Percentiles rank a stretch among this genome's conserved stretches.
phyloP scores from a whole-genome alignment of 2,329 filamentous ascomycete species.

The Pyricularia grisea region DNA sequence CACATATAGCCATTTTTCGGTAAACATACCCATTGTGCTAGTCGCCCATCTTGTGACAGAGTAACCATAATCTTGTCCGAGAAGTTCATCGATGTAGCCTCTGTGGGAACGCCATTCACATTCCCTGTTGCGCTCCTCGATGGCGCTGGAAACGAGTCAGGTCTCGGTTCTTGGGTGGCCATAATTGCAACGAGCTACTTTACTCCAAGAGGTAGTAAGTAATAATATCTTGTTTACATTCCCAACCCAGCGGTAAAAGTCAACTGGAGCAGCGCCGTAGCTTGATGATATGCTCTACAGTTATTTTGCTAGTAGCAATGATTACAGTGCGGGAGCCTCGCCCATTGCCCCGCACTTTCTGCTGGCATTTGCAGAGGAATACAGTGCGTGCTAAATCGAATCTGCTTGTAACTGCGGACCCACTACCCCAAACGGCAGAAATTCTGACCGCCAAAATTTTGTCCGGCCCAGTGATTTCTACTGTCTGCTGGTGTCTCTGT shows the following conservation, averaged over 20 bases:
- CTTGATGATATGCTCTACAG: neutral
- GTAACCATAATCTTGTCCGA: constrained; percentile 87
- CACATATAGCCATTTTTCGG: constrained; percentile 3
- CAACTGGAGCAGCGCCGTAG: no score
- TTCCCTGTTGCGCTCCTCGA: constrained; percentile 49
- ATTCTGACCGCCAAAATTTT: constrained; percentile 1
- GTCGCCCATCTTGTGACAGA: constrained; percentile 71
- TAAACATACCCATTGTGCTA: constrained; percentile 78
- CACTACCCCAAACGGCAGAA: neutral
- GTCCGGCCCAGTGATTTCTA: neutral
- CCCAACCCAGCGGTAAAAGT: neutral
- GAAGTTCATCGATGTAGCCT: constrained; percentile 65
- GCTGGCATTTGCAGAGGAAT: neutral
- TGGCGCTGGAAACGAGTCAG: constrained; percentile 58
- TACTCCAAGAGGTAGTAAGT: neutral
- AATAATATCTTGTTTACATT: neutral
- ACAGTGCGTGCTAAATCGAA: neutral
- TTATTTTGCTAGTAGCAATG: neutral
- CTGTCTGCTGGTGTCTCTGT: neutral
- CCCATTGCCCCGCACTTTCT: neutral
- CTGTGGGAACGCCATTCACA: constrained; percentile 61
- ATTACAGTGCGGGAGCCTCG: neutral
- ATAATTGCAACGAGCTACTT: neutral
- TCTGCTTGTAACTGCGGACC: neutral
- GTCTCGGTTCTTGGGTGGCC: constrained; percentile 6